phyloP scores from a whole-genome alignment of 257 asterid genomes.

The Salvia rosmarinus region DNA sequence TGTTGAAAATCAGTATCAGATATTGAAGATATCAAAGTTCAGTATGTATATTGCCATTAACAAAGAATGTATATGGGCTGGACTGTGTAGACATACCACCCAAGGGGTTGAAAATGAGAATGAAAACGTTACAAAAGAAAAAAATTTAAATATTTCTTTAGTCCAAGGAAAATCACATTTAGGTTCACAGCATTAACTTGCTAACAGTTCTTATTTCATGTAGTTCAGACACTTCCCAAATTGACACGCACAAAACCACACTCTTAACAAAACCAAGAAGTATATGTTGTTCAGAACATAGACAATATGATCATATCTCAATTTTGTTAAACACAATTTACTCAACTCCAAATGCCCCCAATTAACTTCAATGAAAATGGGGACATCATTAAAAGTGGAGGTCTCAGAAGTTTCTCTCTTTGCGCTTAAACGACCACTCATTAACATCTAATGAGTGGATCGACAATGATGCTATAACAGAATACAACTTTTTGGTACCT shows the following conservation, averaged over 20 bases:
- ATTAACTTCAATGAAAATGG: too few relatives aligned
- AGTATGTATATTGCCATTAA: too few relatives aligned
- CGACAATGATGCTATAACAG: not conserved
- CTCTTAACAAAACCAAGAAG: not conserved
- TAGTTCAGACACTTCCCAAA: too few relatives aligned
- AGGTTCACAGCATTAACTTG: not conserved
- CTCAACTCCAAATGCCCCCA: too few relatives aligned
- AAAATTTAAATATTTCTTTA: too few relatives aligned
- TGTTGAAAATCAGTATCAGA: too few relatives aligned
- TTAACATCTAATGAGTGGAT: not conserved
- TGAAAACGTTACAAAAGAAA: not conserved
- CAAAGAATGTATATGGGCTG: too few relatives aligned
- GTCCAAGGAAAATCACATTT: not conserved
- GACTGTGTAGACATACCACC: not conserved
- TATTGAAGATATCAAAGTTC: too few relatives aligned
- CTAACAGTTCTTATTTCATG: too few relatives aligned
- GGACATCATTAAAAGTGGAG: too few relatives aligned
- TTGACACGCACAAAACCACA: too few relatives aligned
- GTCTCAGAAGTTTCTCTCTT: constrained; percentile 10
- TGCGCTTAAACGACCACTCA: constrained; percentile 2
- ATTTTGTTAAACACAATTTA: not conserved
- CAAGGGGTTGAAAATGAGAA: not conserved
- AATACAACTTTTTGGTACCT: constrained; percentile 50
- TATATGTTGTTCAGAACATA: not conserved
- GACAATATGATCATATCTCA: not conserved